Percentiles rank a stretch among this genome's conserved stretches.
These are phyloP conservation scores for Lasiodiplodia sp. DNA, from an alignment of 2,329 filamentous ascomycete species.

Conservation along the genomic window DNA sequence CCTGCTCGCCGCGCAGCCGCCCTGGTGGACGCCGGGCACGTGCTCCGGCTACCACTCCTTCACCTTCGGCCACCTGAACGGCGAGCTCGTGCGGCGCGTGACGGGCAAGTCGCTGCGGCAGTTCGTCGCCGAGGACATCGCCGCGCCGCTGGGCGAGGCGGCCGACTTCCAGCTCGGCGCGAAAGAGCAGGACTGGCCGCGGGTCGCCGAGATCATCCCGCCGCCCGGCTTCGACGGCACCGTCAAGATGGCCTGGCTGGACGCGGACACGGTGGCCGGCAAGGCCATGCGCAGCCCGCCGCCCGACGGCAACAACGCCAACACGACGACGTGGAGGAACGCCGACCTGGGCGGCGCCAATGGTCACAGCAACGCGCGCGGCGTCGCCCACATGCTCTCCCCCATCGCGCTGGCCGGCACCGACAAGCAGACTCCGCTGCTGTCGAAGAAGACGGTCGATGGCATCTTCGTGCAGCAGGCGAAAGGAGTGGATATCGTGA, in stretches of 20 bases:
- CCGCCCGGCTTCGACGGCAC: neutral
- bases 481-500: neutral
- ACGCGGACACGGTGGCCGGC: neutral
- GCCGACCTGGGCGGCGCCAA: conserved; percentile 3
- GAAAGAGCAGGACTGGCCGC: conserved; percentile 1
- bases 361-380: conserved; percentile 49
- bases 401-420: conserved; percentile 44
- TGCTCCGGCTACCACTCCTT: conserved; percentile 18
- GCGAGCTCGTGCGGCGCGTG: conserved; percentile 13
- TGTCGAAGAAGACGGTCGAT: conserved; percentile 40
- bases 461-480: neutral
- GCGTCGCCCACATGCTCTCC: conserved; percentile 52
- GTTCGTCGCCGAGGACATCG: conserved; percentile 22
- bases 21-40: conserved; percentile 15
- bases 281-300: conserved; percentile 1
- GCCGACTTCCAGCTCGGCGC: conserved; percentile 27
- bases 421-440: conserved; percentile 45
- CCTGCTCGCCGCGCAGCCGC: conserved; percentile 11
- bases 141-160: neutral
- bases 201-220: conserved; percentile 5
- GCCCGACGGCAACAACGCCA: conserved; percentile 5
- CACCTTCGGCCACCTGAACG: conserved; percentile 6
- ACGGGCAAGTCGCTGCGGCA: conserved; percentile 4
- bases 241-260: neutral
- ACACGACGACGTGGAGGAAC: neutral